Evolutionary conservation across 495 filamentous ascomycete species (phyloP).

Genomic region (Coniosporium apollinis): DNA sequence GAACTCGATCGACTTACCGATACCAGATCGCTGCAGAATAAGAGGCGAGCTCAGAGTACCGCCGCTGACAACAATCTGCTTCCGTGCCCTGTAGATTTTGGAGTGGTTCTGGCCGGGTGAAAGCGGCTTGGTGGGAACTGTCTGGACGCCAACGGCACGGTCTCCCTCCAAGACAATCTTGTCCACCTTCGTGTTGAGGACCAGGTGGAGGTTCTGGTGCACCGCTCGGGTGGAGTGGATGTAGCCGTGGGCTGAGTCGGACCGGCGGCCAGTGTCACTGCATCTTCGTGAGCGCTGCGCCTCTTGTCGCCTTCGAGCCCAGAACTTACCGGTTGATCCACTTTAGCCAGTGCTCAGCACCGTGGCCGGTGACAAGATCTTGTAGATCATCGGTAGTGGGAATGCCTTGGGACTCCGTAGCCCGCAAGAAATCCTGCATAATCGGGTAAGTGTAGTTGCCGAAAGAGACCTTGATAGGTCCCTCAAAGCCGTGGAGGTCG

Average conservation of each 20-base stretch:
- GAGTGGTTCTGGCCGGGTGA: conserved; percentile 19
- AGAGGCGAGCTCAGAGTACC: conserved; percentile 66
- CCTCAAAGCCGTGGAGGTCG: conserved; percentile 62
- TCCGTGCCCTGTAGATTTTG: conserved; percentile 42
- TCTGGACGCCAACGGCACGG: conserved; percentile 18
- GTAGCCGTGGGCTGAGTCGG: conserved; percentile 48
- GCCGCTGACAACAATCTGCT: conserved; percentile 62
- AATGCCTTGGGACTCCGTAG: conserved; percentile 61
- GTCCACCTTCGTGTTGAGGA: conserved; percentile 56
- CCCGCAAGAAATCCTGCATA: conserved; percentile 64
- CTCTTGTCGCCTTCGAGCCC: not conserved
- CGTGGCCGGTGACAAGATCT: conserved; percentile 24
- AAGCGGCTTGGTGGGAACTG: conserved; percentile 28
- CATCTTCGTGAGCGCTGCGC: not conserved
- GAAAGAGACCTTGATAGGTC: conserved; percentile 75
- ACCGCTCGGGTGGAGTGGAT: conserved; percentile 23
- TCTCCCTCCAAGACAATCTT: conserved; percentile 57
- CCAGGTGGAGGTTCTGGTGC: conserved; percentile 54
- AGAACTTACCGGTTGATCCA: conserved; percentile 21
- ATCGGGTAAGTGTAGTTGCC: conserved; percentile 36
- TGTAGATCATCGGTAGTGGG: conserved; percentile 33
- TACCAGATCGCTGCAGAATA: conserved; percentile 59
- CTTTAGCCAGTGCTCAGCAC: conserved; percentile 27
- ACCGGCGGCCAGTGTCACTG: conserved; percentile 44
- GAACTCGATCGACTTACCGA: conserved; percentile 20